Conservation (phyloP, 2,329 filamentous ascomycete genomes). For the Claviceps capensis region DNA sequence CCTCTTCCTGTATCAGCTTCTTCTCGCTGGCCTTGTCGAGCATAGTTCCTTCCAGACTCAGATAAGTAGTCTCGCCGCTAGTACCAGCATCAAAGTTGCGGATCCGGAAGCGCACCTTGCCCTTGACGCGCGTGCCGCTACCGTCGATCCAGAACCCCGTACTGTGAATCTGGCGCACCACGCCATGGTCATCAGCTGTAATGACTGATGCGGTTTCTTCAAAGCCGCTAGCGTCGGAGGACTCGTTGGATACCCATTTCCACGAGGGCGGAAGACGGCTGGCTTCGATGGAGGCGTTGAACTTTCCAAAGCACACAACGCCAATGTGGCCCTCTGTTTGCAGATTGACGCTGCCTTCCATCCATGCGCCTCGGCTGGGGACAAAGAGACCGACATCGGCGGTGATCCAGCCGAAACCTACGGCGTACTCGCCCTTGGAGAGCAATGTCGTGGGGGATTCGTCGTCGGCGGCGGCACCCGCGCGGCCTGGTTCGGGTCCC, state of each 20-base stretch:
- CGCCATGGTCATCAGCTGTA: slow-evolving; percentile 36
- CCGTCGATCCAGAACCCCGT: slow-evolving; percentile 66
- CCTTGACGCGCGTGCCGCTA: slow-evolving; percentile 53
- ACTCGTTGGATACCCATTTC: slow-evolving; percentile 58
- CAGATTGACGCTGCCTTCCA: slow-evolving; percentile 73
- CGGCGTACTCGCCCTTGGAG: slow-evolving; percentile 68
- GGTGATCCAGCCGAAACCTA: slow-evolving; percentile 77
- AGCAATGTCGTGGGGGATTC: slow-evolving; percentile 31
- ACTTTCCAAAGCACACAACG: slow-evolving; percentile 78
- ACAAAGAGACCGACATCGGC: slow-evolving; percentile 76
- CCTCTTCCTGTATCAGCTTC: slow-evolving; percentile 31
- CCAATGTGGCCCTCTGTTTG: slow-evolving; percentile 84
- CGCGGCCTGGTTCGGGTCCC: slow-evolving; percentile 41
- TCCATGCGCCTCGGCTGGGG: slow-evolving; percentile 55
- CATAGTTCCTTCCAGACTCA: slow-evolving; percentile 84
- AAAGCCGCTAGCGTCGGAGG: slow-evolving; percentile 23
- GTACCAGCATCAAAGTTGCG: slow-evolving; percentile 71
- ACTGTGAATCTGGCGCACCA: slow-evolving; percentile 37
- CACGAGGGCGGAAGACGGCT: slow-evolving; percentile 63
- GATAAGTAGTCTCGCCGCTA: slow-evolving; percentile 61
- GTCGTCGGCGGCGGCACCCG: slow-evolving; percentile 33
- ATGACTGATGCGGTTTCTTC: slow-evolving; percentile 28
- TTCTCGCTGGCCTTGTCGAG: slow-evolving; percentile 54
- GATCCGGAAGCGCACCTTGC: slow-evolving; percentile 63
- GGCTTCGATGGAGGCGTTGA: slow-evolving; percentile 77